A percentile compares a stretch with the other conserved stretches of the same genome.
phyloP scores from a whole-genome alignment of 2,329 filamentous ascomycete species.

The Verticillium alfalfae region DNA sequence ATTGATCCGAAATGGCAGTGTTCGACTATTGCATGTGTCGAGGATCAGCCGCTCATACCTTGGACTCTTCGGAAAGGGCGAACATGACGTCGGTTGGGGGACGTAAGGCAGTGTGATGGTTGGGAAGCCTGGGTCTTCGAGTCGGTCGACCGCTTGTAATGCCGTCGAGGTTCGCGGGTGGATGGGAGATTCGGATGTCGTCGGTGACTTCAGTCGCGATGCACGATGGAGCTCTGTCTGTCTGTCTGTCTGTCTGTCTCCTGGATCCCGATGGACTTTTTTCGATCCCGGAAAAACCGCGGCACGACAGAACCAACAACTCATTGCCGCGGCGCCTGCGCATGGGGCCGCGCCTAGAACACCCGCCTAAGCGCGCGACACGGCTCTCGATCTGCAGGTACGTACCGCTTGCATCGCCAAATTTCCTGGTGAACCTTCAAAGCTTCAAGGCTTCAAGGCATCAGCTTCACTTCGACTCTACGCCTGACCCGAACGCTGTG shows the following conservation, averaged over 20 bases:
- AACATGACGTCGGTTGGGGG: slow-evolving; percentile 41
- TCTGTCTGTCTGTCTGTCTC: background rate
- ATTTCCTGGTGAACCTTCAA: background rate
- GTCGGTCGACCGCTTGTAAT: background rate
- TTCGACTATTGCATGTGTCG: background rate
- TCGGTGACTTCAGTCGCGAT: slow-evolving; percentile 7
- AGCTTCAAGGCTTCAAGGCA: background rate
- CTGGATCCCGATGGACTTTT: slow-evolving; percentile 1
- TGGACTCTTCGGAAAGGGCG: slow-evolving; percentile 89
- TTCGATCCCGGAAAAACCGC: slow-evolving; percentile 2
- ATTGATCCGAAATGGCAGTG: background rate
- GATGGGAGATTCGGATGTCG: background rate
- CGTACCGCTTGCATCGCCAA: slow-evolving; percentile 1
- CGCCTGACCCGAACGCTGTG: background rate
- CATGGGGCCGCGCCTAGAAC: background rate
- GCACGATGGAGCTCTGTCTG: background rate
- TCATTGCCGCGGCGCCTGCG: background rate
- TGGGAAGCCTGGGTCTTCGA: background rate
- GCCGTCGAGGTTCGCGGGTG: slow-evolving; percentile 4
- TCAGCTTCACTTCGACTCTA: background rate
- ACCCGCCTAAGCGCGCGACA: background rate
- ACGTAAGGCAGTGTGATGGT: background rate
- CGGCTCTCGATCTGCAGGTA: background rate
- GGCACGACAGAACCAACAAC: background rate
- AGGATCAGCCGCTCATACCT: slow-evolving; percentile 50